Evolutionary conservation across 306 rosid genomes (phyloP).

Genomic region (Fragaria vesca): DNA sequence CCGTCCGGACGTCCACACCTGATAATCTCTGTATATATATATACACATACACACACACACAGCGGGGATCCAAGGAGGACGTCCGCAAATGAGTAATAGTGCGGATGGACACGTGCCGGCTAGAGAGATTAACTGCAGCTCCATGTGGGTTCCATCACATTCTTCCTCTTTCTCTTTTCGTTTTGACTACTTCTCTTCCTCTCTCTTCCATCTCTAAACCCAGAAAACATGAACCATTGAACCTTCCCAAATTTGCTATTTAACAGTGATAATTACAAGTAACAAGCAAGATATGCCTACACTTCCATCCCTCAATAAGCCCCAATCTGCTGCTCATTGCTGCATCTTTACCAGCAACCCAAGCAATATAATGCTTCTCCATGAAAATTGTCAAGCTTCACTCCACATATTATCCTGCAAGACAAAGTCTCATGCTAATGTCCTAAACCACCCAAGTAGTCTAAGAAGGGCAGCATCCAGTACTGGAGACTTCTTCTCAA

Average conservation of each 20-base stretch:
- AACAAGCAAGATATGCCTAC: slow-evolving; percentile 3
- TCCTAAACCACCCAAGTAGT: slow-evolving; percentile 75
- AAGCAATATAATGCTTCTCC: slow-evolving; percentile 21
- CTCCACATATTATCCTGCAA: slow-evolving; percentile 6
- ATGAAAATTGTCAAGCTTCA: background rate
- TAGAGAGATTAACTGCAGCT: too few relatives aligned
- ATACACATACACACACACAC: too few relatives aligned
- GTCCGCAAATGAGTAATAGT: too few relatives aligned
- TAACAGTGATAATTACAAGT: slow-evolving; percentile 6
- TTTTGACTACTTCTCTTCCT: too few relatives aligned
- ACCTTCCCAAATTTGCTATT: slow-evolving; percentile 7
- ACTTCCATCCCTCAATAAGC: background rate
- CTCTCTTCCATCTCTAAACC: too few relatives aligned
- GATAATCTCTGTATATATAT: too few relatives aligned
- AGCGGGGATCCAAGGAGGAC: too few relatives aligned
- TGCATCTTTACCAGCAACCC: background rate
- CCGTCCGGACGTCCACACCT: too few relatives aligned
- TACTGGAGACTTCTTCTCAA: slow-evolving; percentile 80
- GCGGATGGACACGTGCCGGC: too few relatives aligned
- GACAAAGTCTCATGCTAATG: slow-evolving; percentile 56
- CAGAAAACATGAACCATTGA: background rate
- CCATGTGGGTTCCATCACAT: too few relatives aligned
- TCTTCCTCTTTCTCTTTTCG: too few relatives aligned
- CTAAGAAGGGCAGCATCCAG: slow-evolving; percentile 74
- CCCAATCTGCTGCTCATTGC: background rate